Evolutionary conservation across 805 yeast species (phyloP), one percentile per base, ranked within the genome.

Genomic region (Teunomyces gatunensis): DNA sequence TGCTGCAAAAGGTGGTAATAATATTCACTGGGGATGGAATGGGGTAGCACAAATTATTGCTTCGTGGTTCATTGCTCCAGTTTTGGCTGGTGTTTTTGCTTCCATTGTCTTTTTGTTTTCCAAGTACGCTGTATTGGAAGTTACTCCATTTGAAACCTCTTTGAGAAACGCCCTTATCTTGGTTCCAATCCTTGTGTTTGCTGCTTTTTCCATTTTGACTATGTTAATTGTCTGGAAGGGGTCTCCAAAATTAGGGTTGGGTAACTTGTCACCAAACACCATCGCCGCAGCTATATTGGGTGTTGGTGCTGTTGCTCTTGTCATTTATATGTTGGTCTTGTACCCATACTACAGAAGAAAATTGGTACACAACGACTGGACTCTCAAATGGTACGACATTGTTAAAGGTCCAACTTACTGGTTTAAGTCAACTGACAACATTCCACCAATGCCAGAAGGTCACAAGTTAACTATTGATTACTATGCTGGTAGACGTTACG

Each of bases 171-270:
- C 84, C 3, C 70, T 87, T 53, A 34, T 73, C 6, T 60, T 81
- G 39, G 81, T 82, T 53, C 91, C 90, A 9, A 45, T 75, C 20
- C 74, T 84, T 61, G 85, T 85, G 17, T 84, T 78, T 54, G 59
- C 72, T 33, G 78, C 88, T 20, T 81, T 83, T 48, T 63, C 83
- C 35, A 75, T 85, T 43, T 73, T 86, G 56, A 83, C 90, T 49
- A 84, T 87, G 87, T 75, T 85, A 65, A 81, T 86, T 60, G 88
- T 83, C 33, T 84, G 88, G 87, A 85, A 86, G 63, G 91, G 90
- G 57, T 84, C 91, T 47, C 89, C 91, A 57, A 76, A 77, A 53
- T 75, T 85, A 56, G 68, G 80, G 23, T 71, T 86, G 58, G 72
- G 79, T 53, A 59, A 79, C 6, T 70, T 85, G 45, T 69, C 83